These are phyloP conservation scores for Fusarium torreyae DNA, from an alignment of 2,329 filamentous ascomycete species.

Conservation along the genomic window DNA sequence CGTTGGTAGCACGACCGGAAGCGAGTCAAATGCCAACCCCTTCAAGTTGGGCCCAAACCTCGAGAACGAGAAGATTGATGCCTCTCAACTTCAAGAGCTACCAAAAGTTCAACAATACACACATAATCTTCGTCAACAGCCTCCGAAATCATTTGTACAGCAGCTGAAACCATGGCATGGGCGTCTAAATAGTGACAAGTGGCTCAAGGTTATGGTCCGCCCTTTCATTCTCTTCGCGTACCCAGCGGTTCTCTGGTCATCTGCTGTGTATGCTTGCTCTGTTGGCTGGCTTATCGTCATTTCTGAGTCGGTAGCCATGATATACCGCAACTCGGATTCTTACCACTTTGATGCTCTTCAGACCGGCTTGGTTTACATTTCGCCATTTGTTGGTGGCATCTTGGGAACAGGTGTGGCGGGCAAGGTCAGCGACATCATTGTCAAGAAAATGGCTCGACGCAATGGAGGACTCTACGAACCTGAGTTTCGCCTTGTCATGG, in stretches of 20 bases:
- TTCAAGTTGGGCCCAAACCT: slow-evolving; percentile 52
- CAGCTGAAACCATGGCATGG: slow-evolving; percentile 85
- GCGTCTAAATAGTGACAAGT: slow-evolving; percentile 82
- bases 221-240: slow-evolving; percentile 92
- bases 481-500: slow-evolving; percentile 93
- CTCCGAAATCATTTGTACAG: slow-evolving; percentile 79
- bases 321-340: slow-evolving; percentile 77
- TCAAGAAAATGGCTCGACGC: slow-evolving; percentile 82
- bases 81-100: slow-evolving; percentile 53
- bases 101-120: slow-evolving; percentile 73
- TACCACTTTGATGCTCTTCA: slow-evolving; percentile 89
- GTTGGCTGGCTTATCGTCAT: slow-evolving; percentile 97
- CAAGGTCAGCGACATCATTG: slow-evolving; percentile 87
- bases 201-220: slow-evolving; percentile 82
- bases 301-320: slow-evolving; percentile 86
- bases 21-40: slow-evolving; percentile 44
- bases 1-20: slow-evolving; percentile 33
- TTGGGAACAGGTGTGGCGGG: slow-evolving; percentile 94
- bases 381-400: slow-evolving; percentile 89
- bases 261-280: slow-evolving; percentile 87
- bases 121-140: slow-evolving; percentile 74
- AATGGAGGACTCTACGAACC: slow-evolving; percentile 98
- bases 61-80: slow-evolving; percentile 61
- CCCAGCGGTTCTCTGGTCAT: slow-evolving; percentile 90
- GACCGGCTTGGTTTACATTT: slow-evolving; percentile 89